Evolutionary conservation across 495 filamentous ascomycete species (phyloP), one percentile per base, ranked within the genome.

Genomic region (Penicillium diatomitis): DNA sequence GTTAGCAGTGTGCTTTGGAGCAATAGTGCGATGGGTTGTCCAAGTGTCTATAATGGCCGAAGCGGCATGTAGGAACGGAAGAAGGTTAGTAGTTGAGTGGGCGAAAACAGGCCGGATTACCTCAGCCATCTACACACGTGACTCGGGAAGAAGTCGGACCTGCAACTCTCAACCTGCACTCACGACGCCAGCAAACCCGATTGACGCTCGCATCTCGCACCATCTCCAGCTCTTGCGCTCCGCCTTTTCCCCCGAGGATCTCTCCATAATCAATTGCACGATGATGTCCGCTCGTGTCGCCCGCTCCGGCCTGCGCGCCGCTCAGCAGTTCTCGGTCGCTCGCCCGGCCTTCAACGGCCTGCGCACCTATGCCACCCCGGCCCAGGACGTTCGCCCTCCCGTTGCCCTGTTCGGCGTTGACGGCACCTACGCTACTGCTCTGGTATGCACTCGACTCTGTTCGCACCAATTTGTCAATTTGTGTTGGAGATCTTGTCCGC

Each of bases 371-470:
- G 90, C 92, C 68, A 74, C 80, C 62, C 76, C 87, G 52, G 70
- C 78, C 63, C 78, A 81, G 62, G 79, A 82, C 41, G 72, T 82
- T 63, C 90, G 86, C 76, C 82, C 90, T 53, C 92, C 92, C 46
- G 78, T 96, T 64, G 80, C 90, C 47, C 77, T 98, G 54, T 98
- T 87, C 72, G 92, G 92, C 52, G 76, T 98, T 72, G 92, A 96
- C 70, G 92, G 92, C 61, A 97, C 91, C 63, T 98, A 98, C 75
- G 94, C 92, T 62, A 87, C 82, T 77, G 92, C 92, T 75, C 77
- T 98, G 83, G 92, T 98, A 88, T 67, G 60, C 43, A 43, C 32
- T 32, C 42, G 46, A 47, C 20, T 37, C 39, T 33, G 11, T 46
- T 41, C 47, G 37, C 41, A 43, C 48, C 28, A 8, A n/a, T 42